Conservation (phyloP, 1,284 basidiomycete genomes). For the Tausonia pullulans region DNA sequence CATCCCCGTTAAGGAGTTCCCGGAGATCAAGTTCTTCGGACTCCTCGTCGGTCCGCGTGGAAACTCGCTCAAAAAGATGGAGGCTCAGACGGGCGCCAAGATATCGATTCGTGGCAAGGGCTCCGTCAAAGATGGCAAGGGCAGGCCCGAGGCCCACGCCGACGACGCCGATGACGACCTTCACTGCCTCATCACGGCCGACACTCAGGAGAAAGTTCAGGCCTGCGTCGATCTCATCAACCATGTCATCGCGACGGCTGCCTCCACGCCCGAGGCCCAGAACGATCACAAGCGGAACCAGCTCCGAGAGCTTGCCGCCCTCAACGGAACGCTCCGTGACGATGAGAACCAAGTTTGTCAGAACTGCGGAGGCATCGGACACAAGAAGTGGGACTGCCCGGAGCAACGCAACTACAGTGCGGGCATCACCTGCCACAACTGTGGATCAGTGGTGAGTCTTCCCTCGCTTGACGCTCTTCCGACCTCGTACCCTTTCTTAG, state of each 20-base stretch:
- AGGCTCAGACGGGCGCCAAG: slow-evolving; percentile 93
- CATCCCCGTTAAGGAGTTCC: slow-evolving; percentile 98
- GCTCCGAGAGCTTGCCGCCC: slow-evolving; percentile 88
- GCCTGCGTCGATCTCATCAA: slow-evolving; percentile 92
- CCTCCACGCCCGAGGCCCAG: slow-evolving; percentile 96
- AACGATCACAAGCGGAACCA: slow-evolving; percentile 99
- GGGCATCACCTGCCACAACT: slow-evolving; percentile 93
- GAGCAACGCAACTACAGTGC: slow-evolving; percentile 93
- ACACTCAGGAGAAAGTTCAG: slow-evolving; percentile 82
- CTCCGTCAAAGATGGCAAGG: slow-evolving; percentile 97
- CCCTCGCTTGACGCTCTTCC: neutral
- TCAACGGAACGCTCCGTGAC: slow-evolving; percentile 97
- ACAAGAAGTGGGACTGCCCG: slow-evolving; percentile 83
- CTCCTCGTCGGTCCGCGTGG: slow-evolving; percentile 95
- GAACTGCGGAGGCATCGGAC: slow-evolving; percentile 84
- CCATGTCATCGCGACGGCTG: slow-evolving; percentile 95
- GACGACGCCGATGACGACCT: slow-evolving; percentile 98
- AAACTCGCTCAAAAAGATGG: slow-evolving; percentile 99
- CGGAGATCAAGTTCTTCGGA: slow-evolving; percentile 99
- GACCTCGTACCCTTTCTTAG: neutral
- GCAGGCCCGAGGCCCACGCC: slow-evolving; percentile 61
- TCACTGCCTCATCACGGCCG: slow-evolving; percentile 92
- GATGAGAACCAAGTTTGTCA: slow-evolving; percentile 99
- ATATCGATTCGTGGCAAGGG: slow-evolving; percentile 98
- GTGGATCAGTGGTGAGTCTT: slow-evolving; percentile 57